Evolutionary conservation across 139 green algal genomes (phyloP), one percentile per base, ranked within the genome.

Genomic region (Picochlorum sp.): DNA sequence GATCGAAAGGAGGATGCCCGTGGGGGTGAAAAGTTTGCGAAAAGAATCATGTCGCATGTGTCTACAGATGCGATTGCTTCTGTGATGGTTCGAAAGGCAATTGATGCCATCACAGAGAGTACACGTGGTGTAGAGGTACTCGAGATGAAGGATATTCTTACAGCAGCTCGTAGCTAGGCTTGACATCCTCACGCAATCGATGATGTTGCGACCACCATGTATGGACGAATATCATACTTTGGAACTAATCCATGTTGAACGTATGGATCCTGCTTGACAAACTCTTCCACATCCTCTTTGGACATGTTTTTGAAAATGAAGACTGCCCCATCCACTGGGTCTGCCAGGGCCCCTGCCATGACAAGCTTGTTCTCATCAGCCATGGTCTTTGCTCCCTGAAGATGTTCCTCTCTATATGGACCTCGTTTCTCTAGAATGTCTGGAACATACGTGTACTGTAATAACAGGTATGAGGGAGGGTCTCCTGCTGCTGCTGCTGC

Each of bases 361-460:
- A 88, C 62, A 28, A 91, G 71, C 65, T 87, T 85, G 18, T 81
- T 78, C 4, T 68, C 62, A 16, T 85, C 76, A 3, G 65, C 73
- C 78, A 86, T 67, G 41, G 81, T 66, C 51, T 81, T 74, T 10
- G 79, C 81, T 18, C 66, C 78, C 0, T 72, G 72, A 7, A 92
- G 59, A 63, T 92, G 86, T 0, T 62, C 68, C 13, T 79, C 83
- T n/a, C 86, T 61, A 65, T 75, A 83, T 1, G 86, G 86, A 1
- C 74, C 81, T 1, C 86, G 68, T 73, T 85, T 90, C 58, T 90
- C 79, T 13, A 90, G 44, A 21, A 92, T 92, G 50, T 92, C 83
- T 4, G 81, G 66, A 0, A 90, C 78, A 30, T 90, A 92, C 13
- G 69, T 78, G 62, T 81, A 86, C 10, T 75, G 30, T 32, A 87